Evolutionary conservation across 2,329 filamentous ascomycete genomes (phyloP).

Genomic region (Fusarium azukiicola): DNA sequence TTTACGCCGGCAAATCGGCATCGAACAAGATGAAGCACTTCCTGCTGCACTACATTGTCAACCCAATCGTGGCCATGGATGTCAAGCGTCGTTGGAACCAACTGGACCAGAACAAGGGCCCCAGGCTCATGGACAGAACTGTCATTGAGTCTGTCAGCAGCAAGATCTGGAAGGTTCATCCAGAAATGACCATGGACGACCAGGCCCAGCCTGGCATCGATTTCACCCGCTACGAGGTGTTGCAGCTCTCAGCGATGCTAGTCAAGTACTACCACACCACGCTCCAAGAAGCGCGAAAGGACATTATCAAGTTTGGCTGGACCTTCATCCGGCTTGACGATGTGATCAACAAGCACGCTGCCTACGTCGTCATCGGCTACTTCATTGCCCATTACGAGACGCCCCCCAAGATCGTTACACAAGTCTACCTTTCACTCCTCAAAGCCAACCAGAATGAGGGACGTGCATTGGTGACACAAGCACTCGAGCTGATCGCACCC

Average conservation of each 20-base stretch:
- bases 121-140: slow-evolving; percentile 89
- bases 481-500: slow-evolving; percentile 96
- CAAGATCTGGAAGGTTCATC: slow-evolving; percentile 95
- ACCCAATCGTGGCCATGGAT: slow-evolving; percentile 98
- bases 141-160: slow-evolving; percentile 95
- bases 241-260: slow-evolving; percentile 96
- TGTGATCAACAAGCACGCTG: slow-evolving; percentile 99
- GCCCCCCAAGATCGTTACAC: slow-evolving; percentile 95
- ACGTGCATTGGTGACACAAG: slow-evolving; percentile 94
- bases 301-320: slow-evolving; percentile 99
- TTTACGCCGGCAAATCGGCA: slow-evolving; percentile 89
- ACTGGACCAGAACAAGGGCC: slow-evolving; percentile 75
- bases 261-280: slow-evolving; percentile 96
- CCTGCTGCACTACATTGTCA: slow-evolving; percentile 94
- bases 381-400: slow-evolving; percentile 99
- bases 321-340: slow-evolving; percentile 99
- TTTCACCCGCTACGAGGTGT: slow-evolving; percentile 96
- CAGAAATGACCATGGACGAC: slow-evolving; percentile 91
- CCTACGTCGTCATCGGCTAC: slow-evolving; percentile 97
- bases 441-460: slow-evolving; percentile 98
- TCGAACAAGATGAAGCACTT: slow-evolving; percentile 97
- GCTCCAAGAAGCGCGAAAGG: slow-evolving; percentile 95
- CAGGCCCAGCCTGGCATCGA: slow-evolving; percentile 92
- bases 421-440: slow-evolving; percentile 95
- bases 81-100: slow-evolving; percentile 90